Percentiles rank a stretch among this genome's conserved stretches.
Evolutionary conservation across 2,329 filamentous ascomycete genomes (phyloP).

Genomic region (Fusarium mundagurra): DNA sequence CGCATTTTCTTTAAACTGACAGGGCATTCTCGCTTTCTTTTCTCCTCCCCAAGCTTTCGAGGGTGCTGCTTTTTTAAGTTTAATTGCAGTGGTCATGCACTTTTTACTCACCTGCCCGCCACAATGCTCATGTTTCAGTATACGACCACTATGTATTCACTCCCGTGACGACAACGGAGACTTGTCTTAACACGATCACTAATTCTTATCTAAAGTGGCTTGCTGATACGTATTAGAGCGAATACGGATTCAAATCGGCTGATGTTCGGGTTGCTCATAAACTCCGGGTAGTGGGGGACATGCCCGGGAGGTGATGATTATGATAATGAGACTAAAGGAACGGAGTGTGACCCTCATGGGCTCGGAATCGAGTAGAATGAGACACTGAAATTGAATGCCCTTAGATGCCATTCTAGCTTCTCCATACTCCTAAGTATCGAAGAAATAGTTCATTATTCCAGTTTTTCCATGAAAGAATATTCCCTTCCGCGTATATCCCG

Average conservation of each 20-base stretch:
- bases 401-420: neutral
- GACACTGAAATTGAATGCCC: neutral
- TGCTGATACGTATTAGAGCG: conserved; percentile 3
- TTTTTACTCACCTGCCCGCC: neutral
- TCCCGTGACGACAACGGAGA: neutral
- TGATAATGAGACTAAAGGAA: neutral
- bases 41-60: neutral
- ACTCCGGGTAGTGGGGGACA: conserved; percentile 29
- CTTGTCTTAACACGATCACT: neutral
- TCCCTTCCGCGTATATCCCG: neutral
- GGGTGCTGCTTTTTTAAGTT: neutral
- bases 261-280: conserved; percentile 33
- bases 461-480: neutral
- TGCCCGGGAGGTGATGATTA: neutral
- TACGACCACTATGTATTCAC: neutral
- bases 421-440: neutral
- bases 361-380: neutral
- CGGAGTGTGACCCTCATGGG: conserved; percentile 21
- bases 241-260: conserved; percentile 33
- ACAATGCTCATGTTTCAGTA: neutral
- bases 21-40: neutral
- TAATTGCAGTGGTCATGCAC: neutral
- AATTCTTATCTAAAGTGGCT: conserved; percentile 5
- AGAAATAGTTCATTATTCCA: neutral
- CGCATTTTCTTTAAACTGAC: neutral